Conservation (phyloP, 2,329 filamentous ascomycete species). For the Phaeosphaeriaceae sp. region DNA sequence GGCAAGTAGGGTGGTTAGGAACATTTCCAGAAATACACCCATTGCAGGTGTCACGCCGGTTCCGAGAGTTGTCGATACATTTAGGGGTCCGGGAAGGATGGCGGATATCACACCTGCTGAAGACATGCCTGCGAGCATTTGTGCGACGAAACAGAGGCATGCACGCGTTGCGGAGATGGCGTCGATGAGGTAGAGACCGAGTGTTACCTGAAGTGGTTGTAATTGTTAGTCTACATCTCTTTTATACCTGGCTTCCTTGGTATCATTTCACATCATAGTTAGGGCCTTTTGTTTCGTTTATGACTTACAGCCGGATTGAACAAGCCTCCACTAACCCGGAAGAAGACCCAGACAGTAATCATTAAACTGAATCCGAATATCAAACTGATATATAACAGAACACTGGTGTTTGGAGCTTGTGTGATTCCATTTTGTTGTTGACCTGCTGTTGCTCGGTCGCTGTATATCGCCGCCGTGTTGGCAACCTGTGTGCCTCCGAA, state of each 20-base stretch:
- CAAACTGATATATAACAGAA: conserved; percentile 46
- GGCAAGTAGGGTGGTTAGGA: conserved; percentile 48
- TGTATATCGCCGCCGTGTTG: conserved; percentile 36
- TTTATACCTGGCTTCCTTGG: conserved; percentile 1
- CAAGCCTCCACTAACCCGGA: conserved; percentile 46
- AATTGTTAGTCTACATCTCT: too few species aligned
- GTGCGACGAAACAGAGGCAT: conserved; percentile 40
- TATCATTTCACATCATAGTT: not conserved
- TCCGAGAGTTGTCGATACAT: conserved; percentile 46
- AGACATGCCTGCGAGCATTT: conserved; percentile 47
- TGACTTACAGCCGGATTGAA: conserved; percentile 50
- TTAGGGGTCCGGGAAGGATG: conserved; percentile 44
- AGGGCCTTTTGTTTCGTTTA: not conserved
- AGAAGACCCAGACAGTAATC: conserved; percentile 52
- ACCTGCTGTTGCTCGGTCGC: conserved; percentile 26
- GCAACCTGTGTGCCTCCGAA: conserved; percentile 49
- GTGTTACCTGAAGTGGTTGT: conserved; percentile 35
- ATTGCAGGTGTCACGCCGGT: conserved; percentile 34
- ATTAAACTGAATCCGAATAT: conserved; percentile 48
- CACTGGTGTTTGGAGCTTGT: conserved; percentile 41
- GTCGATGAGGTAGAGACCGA: conserved; percentile 46
- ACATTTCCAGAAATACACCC: conserved; percentile 51
- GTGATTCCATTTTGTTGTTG: conserved; percentile 32
- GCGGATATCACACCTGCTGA: conserved; percentile 43
- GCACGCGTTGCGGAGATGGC: conserved; percentile 34